Percentiles rank a stretch among this genome's conserved stretches.
phyloP scores from a whole-genome alignment of 2,329 filamentous ascomycete genomes.

The Aphanocladium album region DNA sequence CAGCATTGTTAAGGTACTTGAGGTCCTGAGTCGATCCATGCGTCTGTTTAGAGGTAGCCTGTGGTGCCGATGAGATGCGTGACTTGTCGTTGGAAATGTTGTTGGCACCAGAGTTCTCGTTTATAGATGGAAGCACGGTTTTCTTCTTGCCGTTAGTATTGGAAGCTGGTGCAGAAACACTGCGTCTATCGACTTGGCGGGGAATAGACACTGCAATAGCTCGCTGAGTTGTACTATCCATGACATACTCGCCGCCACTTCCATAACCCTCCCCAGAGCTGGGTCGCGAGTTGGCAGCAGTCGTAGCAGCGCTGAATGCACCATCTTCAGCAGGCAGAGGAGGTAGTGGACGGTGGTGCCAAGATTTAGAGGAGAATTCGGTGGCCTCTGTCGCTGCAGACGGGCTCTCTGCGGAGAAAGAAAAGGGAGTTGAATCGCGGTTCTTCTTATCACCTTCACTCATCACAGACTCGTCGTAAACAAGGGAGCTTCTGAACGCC shows the following conservation, averaged over 20 bases:
- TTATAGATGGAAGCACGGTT: conserved; percentile 44
- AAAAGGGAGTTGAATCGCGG: conserved; percentile 37
- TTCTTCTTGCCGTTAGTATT: conserved; percentile 34
- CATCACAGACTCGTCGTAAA: conserved; percentile 34
- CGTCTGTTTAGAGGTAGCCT: conserved; percentile 26
- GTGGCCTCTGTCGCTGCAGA: conserved; percentile 24
- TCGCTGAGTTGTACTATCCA: conserved; percentile 24
- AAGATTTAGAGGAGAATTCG: conserved; percentile 30
- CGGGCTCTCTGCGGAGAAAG: conserved; percentile 34
- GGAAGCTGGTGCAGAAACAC: conserved; percentile 48
- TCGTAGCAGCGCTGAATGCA: conserved; percentile 17
- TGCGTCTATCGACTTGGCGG: conserved; percentile 38
- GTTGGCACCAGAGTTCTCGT: conserved; percentile 33
- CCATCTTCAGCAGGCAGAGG: conserved; percentile 36
- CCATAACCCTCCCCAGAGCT: conserved; percentile 23
- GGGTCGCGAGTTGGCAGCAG: conserved; percentile 19
- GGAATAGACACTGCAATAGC: conserved; percentile 27
- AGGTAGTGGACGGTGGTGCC: conserved; percentile 47
- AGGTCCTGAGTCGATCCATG: conserved; percentile 33
- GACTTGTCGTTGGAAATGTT: conserved; percentile 28
- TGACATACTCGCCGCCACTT: conserved; percentile 16
- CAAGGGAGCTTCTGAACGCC: conserved; percentile 70
- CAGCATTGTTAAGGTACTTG: conserved; percentile 41
- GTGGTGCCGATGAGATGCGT: conserved; percentile 44
- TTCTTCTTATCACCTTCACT: conserved; percentile 27